phyloP scores from a whole-genome alignment of 2,329 filamentous ascomycete species.

The Dactylonectria estremocensis region DNA sequence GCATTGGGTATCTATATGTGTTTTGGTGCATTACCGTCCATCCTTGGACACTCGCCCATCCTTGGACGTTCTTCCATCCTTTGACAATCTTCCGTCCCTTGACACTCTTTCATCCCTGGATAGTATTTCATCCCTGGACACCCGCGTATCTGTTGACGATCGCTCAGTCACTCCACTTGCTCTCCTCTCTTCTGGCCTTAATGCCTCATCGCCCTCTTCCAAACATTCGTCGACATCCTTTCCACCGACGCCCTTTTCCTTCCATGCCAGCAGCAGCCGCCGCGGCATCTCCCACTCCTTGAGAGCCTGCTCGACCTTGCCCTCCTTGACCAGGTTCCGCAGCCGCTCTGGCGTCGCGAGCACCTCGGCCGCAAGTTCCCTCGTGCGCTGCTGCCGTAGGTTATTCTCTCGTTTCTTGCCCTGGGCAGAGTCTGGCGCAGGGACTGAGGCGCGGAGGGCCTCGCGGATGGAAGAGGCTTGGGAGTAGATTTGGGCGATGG shows the following conservation, averaged over 20 bases:
- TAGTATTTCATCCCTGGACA: slow-evolving; percentile 35
- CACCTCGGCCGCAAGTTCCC: slow-evolving; percentile 74
- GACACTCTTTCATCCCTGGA: slow-evolving; percentile 40
- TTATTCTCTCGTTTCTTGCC: slow-evolving; percentile 54
- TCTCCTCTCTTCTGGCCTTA: slow-evolving; percentile 48
- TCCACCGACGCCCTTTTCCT: slow-evolving; percentile 68
- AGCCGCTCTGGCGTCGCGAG: slow-evolving; percentile 74
- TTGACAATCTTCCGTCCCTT: slow-evolving; percentile 39
- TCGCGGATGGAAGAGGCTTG: slow-evolving; percentile 70
- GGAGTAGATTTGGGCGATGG: slow-evolving; percentile 81
- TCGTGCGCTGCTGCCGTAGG: slow-evolving; percentile 57
- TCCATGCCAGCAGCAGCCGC: slow-evolving; percentile 67
- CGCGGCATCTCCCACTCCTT: slow-evolving; percentile 70
- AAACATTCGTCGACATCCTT: slow-evolving; percentile 68
- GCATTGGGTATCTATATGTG: slow-evolving; percentile 41
- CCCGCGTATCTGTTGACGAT: slow-evolving; percentile 39
- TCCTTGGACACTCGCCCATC: slow-evolving; percentile 39
- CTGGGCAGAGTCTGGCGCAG: slow-evolving; percentile 61
- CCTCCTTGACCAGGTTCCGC: slow-evolving; percentile 70
- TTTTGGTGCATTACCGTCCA: slow-evolving; percentile 26
- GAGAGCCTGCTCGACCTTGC: slow-evolving; percentile 73
- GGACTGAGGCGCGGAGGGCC: slow-evolving; percentile 63
- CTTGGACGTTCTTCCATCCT: slow-evolving; percentile 38
- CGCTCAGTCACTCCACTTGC: slow-evolving; percentile 39
- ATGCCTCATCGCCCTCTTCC: slow-evolving; percentile 68